phyloP scores from a whole-genome alignment of 495 filamentous ascomycete genomes.

The Penicillium angulare region DNA sequence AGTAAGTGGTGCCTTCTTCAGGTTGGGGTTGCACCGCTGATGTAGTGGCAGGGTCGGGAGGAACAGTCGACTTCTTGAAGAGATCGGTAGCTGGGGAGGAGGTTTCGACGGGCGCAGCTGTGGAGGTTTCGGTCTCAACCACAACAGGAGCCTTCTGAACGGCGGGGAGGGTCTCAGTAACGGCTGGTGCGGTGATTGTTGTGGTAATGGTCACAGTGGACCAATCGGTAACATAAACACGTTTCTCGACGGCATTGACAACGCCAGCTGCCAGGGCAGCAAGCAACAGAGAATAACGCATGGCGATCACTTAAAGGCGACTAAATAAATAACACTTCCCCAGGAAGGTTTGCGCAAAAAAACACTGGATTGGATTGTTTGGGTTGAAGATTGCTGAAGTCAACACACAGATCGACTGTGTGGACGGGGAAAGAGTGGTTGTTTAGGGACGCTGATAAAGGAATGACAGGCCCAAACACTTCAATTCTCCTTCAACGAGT shows the following conservation, averaged over 20 bases:
- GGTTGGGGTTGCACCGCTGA: not conserved
- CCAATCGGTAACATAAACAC: constrained; percentile 53
- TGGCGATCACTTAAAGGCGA: constrained; percentile 30
- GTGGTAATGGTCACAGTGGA: constrained; percentile 60
- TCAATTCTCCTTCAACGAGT: constrained; percentile 32
- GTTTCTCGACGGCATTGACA: constrained; percentile 56
- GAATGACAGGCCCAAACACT: constrained; percentile 43
- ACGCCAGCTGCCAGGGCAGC: constrained; percentile 60
- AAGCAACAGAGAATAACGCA: constrained; percentile 67
- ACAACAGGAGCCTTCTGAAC: constrained; percentile 15
- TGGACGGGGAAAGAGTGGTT: constrained; percentile 16
- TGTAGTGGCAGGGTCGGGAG: constrained; percentile 17
- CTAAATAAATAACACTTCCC: constrained; percentile 37
- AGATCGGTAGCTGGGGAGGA: constrained; percentile 11
- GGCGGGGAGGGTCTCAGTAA: constrained; percentile 15
- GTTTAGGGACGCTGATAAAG: constrained; percentile 29
- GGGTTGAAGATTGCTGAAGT: constrained; percentile 5
- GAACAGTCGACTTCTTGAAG: constrained; percentile 20
- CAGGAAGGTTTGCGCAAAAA: constrained; percentile 40
- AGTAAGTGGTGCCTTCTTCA: constrained; percentile 11
- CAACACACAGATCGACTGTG: constrained; percentile 44
- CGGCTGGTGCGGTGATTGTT: constrained; percentile 53
- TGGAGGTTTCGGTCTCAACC: constrained; percentile 1
- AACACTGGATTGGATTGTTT: not conserved
- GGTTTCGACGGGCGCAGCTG: constrained; percentile 5